phyloP scores from a whole-genome alignment of 2,329 filamentous ascomycete genomes.

The Didymella keratinophila region DNA sequence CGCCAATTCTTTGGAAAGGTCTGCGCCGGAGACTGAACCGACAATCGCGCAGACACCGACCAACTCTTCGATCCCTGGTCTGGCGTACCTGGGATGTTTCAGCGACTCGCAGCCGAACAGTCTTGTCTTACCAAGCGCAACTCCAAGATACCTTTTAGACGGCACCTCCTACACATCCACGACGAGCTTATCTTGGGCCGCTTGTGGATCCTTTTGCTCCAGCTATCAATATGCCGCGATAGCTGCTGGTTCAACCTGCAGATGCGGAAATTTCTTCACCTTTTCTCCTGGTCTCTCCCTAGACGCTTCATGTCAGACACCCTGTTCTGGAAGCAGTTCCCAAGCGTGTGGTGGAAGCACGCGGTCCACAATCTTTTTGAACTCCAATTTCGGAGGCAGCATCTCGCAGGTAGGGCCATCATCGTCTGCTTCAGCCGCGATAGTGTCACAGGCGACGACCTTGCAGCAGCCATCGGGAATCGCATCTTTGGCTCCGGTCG shows the following conservation, averaged over 20 bases:
- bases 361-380: not conserved
- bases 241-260: not conserved
- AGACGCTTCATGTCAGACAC: not conserved
- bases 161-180: not conserved
- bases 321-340: not conserved
- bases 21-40: not conserved
- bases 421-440: not conserved
- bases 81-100: constrained; percentile 2
- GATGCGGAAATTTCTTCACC: constrained; percentile 5
- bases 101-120: not conserved
- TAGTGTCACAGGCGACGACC: not conserved
- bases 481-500: not conserved
- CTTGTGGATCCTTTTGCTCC: not conserved
- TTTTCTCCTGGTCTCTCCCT: not conserved
- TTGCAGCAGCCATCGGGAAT: no score
- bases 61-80: constrained; percentile 1
- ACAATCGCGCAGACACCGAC: not conserved
- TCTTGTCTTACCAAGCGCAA: not conserved
- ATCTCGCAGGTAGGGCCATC: not conserved
- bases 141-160: not conserved
- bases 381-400: not conserved
- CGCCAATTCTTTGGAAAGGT: not conserved
- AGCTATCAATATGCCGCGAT: constrained; percentile 1
- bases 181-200: not conserved
- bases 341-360: constrained; percentile 3